Evolutionary conservation across 2,329 filamentous ascomycete species (phyloP).

Genomic region (Fusarium neocosmosporiellum): DNA sequence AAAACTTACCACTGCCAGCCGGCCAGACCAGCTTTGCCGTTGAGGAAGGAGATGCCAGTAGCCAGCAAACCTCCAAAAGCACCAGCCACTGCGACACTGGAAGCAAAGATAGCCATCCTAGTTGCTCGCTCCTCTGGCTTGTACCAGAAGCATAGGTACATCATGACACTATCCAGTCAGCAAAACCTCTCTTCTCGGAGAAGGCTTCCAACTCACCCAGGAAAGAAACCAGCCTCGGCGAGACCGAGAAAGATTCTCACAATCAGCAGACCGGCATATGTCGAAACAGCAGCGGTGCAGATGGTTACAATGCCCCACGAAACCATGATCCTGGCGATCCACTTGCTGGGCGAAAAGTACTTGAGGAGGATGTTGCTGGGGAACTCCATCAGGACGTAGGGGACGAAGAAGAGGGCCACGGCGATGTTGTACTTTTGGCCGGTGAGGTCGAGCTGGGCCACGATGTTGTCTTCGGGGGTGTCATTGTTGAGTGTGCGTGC

Average conservation of each 20-base stretch:
- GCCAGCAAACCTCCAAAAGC: slow-evolving; percentile 72
- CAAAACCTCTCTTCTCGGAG: accelerated
- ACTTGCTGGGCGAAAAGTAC: slow-evolving; percentile 49
- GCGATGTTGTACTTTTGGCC: slow-evolving; percentile 48
- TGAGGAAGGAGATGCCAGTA: slow-evolving; percentile 59
- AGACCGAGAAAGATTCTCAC: slow-evolving; percentile 63
- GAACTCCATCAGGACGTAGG: slow-evolving; percentile 47
- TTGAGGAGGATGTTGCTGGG: slow-evolving; percentile 50
- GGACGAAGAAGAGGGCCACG: slow-evolving; percentile 47
- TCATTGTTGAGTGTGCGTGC: slow-evolving; percentile 50
- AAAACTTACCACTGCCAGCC: slow-evolving; percentile 61
- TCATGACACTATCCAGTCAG: slow-evolving; percentile 53
- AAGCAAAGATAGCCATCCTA: slow-evolving; percentile 70
- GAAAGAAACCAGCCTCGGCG: slow-evolving; percentile 64
- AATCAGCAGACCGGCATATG: slow-evolving; percentile 59
- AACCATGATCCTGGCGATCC: slow-evolving; percentile 54
- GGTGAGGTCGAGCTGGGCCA: slow-evolving; percentile 45
- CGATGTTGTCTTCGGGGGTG: slow-evolving; percentile 48
- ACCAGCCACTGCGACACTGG: slow-evolving; percentile 66
- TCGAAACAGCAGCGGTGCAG: slow-evolving; percentile 58
- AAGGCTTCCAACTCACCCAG: slow-evolving; percentile 45
- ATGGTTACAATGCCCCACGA: slow-evolving; percentile 63
- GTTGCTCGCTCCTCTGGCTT: slow-evolving; percentile 68
- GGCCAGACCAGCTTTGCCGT: slow-evolving; percentile 58
- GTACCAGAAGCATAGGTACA: slow-evolving; percentile 73